Conservation (phyloP, 2,329 filamentous ascomycete genomes). For the Fulvia fulva region DNA sequence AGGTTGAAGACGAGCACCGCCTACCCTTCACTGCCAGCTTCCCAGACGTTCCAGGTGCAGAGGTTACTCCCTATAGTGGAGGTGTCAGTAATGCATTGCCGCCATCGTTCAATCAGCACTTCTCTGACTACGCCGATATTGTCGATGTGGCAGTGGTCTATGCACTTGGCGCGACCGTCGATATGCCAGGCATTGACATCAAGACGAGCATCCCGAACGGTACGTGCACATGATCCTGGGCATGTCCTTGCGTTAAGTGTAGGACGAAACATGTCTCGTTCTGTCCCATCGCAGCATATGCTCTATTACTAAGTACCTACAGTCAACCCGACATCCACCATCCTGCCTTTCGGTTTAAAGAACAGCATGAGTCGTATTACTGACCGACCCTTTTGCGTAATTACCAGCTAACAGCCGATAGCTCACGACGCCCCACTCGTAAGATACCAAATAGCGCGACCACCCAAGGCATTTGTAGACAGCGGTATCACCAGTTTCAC, state of each 20-base stretch:
- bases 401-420: neutral
- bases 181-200: slow-evolving; percentile 21
- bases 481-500: slow-evolving; percentile 5
- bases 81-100: slow-evolving; percentile 5
- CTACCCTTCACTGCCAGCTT: slow-evolving; percentile 14
- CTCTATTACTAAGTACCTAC: slow-evolving; percentile 1
- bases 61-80: neutral
- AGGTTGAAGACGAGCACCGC: slow-evolving; percentile 8
- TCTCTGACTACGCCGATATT: slow-evolving; percentile 16
- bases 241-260: neutral
- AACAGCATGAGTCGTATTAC: neutral
- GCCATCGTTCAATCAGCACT: slow-evolving; percentile 13
- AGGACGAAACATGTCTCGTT: too few species aligned
- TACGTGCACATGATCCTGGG: neutral
- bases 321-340: slow-evolving; percentile 4
- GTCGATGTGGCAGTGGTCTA: slow-evolving; percentile 15
- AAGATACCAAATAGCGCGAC: neutral
- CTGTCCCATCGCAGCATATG: neutral
- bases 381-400: neutral
- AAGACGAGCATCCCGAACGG: slow-evolving; percentile 7
- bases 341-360: neutral
- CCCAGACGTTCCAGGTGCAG: slow-evolving; percentile 1
- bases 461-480: slow-evolving; percentile 2
- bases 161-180: slow-evolving; percentile 8
- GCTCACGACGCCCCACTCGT: neutral